phyloP scores from a whole-genome alignment of 106 monocot genomes.

The Dendrobium catenatum region DNA sequence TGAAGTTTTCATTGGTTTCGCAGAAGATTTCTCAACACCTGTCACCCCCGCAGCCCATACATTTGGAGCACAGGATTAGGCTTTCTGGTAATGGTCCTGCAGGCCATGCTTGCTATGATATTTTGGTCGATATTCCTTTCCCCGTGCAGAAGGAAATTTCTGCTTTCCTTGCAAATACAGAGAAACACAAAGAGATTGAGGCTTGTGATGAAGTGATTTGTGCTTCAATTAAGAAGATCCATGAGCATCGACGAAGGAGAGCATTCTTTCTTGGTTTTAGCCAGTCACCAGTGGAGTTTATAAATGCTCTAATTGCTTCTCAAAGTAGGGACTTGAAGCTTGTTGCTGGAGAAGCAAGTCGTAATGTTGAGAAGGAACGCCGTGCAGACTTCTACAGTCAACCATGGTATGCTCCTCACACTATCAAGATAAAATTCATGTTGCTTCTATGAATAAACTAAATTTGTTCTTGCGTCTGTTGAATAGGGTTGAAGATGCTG shows the following conservation, averaged over 20 bases:
- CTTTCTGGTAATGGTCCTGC: slow-evolving; percentile 58
- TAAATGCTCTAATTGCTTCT: slow-evolving; percentile 85
- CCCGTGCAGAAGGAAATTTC: slow-evolving; percentile 91
- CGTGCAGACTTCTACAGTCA: slow-evolving; percentile 92
- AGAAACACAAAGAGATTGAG: slow-evolving; percentile 94
- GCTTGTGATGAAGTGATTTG: slow-evolving; percentile 87
- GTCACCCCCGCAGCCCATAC: slow-evolving; percentile 62
- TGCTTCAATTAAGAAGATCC: slow-evolving; percentile 96
- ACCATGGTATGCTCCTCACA: slow-evolving; percentile 51
- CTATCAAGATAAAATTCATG: neutral
- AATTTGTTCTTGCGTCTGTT: neutral
- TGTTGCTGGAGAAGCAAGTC: slow-evolving; percentile 72
- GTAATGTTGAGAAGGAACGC: slow-evolving; percentile 81
- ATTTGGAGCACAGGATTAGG: slow-evolving; percentile 69
- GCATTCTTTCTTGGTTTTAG: slow-evolving; percentile 98
- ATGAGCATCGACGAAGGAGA: slow-evolving; percentile 86
- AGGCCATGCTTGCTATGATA: slow-evolving; percentile 85
- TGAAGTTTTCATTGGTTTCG: slow-evolving; percentile 82
- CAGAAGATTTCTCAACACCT: slow-evolving; percentile 97
- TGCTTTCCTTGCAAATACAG: slow-evolving; percentile 67
- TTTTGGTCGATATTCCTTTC: slow-evolving; percentile 83
- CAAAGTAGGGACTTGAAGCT: slow-evolving; percentile 88
- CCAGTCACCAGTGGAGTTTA: slow-evolving; percentile 95
- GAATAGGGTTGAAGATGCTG: slow-evolving; percentile 97
- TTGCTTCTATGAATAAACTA: neutral